phyloP scores from a whole-genome alignment of 176 grass and related monocot genomes.

The Hsuehochloa calcarea region DNA sequence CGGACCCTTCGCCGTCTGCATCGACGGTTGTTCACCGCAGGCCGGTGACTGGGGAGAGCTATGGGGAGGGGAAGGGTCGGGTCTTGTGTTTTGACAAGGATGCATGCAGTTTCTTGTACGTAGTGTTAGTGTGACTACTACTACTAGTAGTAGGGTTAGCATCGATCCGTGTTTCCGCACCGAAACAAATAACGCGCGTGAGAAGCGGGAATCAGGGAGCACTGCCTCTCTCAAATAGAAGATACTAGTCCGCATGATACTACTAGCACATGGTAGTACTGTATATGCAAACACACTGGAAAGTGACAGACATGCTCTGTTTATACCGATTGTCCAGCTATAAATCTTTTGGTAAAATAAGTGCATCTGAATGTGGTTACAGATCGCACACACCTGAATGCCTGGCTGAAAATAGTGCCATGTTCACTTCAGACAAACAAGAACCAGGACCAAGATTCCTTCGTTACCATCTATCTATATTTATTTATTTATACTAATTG shows the following conservation, averaged over 20 bases:
- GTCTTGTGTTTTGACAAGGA: not conserved
- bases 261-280: too few relatives aligned
- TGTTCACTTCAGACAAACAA: not conserved
- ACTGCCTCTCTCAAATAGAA: too few relatives aligned
- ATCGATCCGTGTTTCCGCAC: not conserved
- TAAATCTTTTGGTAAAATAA: not conserved
- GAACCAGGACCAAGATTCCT: not conserved
- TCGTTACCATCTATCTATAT: not conserved
- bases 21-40: not conserved
- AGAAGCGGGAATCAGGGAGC: constrained; percentile 48
- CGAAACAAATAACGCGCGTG: constrained; percentile 13
- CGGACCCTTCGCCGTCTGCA: constrained; percentile 16
- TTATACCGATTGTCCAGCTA: not conserved
- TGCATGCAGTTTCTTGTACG: not conserved
- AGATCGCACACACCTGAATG: not conserved
- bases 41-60: not conserved
- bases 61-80: not conserved
- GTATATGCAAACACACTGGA: too few relatives aligned
- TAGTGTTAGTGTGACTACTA: not conserved
- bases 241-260: too few relatives aligned
- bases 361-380: not conserved
- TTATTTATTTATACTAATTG: too few relatives aligned
- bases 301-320: not conserved
- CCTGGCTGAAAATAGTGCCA: not conserved
- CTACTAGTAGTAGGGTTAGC: not conserved